A percentile compares a stretch with the other conserved stretches of the same genome.
These are phyloP conservation scores for Vicia sativa DNA, from an alignment of 306 rosid species.

Conservation along the genomic window DNA sequence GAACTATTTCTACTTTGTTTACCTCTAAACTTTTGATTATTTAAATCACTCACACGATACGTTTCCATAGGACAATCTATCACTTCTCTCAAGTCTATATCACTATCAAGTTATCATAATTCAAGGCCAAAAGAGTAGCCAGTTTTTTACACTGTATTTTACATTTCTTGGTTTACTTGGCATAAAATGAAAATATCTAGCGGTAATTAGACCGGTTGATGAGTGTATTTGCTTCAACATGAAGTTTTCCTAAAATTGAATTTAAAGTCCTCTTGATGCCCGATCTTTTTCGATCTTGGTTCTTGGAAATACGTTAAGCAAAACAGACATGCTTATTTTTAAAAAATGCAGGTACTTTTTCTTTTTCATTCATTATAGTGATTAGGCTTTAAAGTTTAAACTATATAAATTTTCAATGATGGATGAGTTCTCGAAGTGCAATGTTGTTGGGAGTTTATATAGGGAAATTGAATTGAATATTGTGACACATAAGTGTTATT, in stretches of 20 bases:
- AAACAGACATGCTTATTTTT: slow-evolving; percentile 82
- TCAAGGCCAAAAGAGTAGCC: background rate
- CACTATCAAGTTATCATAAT: background rate
- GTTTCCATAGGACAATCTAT: background rate
- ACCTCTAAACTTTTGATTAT: background rate
- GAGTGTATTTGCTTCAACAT: background rate
- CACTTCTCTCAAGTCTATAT: slow-evolving; percentile 2
- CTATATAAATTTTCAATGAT: slow-evolving; percentile 2
- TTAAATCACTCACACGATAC: slow-evolving; percentile 6
- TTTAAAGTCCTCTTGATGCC: slow-evolving; percentile 27
- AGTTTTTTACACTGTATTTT: background rate
- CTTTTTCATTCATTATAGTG: background rate
- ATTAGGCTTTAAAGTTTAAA: background rate
- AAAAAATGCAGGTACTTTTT: slow-evolving; percentile 81
- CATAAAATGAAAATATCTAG: background rate
- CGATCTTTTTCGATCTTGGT: slow-evolving; percentile 63
- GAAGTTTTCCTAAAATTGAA: background rate
- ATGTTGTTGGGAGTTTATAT: slow-evolving; percentile 11
- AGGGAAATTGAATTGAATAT: slow-evolving; percentile 29
- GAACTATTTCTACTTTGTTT: background rate
- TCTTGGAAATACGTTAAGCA: slow-evolving; percentile 91
- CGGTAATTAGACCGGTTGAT: background rate
- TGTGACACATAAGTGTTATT: background rate
- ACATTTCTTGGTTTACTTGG: background rate
- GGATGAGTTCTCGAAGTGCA: slow-evolving; percentile 13